Evolutionary conservation across 345 rosid species (phyloP).

Genomic region (Schrenkiella parvula): DNA sequence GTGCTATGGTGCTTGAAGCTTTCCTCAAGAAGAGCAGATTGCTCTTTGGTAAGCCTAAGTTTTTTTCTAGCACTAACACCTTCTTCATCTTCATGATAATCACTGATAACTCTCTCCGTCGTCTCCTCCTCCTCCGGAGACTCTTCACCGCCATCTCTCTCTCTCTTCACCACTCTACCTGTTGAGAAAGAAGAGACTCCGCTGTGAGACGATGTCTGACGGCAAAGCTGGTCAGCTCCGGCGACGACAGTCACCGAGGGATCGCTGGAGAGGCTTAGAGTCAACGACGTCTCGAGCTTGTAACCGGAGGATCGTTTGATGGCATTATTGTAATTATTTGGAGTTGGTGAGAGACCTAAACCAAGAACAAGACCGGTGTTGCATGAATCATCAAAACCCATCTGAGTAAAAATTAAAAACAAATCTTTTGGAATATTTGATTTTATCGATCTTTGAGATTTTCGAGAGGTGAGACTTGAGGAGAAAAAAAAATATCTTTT

Average conservation of each 20-base stretch:
- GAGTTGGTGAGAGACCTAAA: constrained; percentile 44
- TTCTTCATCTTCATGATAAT: constrained; percentile 50
- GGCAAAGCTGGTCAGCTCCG: constrained; percentile 30
- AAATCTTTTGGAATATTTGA: neutral
- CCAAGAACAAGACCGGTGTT: constrained; percentile 62
- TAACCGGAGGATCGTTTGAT: constrained; percentile 15
- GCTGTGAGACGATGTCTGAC: constrained; percentile 61
- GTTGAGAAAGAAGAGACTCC: constrained; percentile 53
- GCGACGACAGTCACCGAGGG: constrained; percentile 24
- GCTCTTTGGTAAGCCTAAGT: constrained; percentile 89
- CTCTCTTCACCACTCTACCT: constrained; percentile 46
- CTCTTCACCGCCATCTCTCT: constrained; percentile 63
- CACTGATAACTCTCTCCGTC: constrained; percentile 21
- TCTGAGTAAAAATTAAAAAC: neutral
- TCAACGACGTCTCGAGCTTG: constrained; percentile 48
- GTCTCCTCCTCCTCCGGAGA: constrained; percentile 40
- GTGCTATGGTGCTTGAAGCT: constrained; percentile 95
- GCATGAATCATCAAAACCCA: constrained; percentile 59
- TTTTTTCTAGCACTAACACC: constrained; percentile 77
- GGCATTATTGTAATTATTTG: constrained; percentile 18
- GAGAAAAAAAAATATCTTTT: neutral
- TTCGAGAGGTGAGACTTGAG: neutral
- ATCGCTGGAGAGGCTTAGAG: constrained; percentile 45
- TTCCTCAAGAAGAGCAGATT: constrained; percentile 87
- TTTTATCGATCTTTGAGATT: neutral